Evolutionary conservation across 1,284 basidiomycete species (phyloP).

Genomic region (Earliella scabrosa): DNA sequence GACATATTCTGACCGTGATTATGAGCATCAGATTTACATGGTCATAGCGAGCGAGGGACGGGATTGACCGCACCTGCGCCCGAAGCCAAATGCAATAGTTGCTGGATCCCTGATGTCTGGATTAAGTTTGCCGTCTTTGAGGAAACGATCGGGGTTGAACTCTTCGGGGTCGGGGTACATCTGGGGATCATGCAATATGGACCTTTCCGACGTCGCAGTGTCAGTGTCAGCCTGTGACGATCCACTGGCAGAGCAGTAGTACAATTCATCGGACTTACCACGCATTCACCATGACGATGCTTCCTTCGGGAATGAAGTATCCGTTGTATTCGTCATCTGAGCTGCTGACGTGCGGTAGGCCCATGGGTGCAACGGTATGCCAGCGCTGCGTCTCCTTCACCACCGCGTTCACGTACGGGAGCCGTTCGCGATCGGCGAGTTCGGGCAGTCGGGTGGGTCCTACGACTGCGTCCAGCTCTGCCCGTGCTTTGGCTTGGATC

Average conservation of each 20-base stretch:
- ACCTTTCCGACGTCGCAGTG: no score
- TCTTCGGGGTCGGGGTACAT: conserved; percentile 14
- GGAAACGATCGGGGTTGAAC: conserved; percentile 21
- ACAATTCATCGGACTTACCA: conserved; percentile 14
- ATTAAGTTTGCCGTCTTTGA: conserved; percentile 14
- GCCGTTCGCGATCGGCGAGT: conserved; percentile 11
- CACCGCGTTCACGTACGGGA: conserved; percentile 27
- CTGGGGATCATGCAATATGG: conserved; percentile 12
- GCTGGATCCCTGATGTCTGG: conserved; percentile 6
- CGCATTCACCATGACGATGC: conserved; percentile 19
- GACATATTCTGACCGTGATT: conserved; percentile 11
- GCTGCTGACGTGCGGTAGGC: conserved; percentile 12
- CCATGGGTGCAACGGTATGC: conserved; percentile 18
- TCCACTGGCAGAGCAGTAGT: no score
- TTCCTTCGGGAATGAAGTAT: conserved; percentile 27
- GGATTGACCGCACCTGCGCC: conserved; percentile 6
- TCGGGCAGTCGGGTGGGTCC: conserved; percentile 21
- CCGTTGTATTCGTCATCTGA: conserved; percentile 23
- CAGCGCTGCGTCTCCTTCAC: conserved; percentile 27
- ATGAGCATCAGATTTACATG: no score
- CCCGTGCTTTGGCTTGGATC: conserved; percentile 29
- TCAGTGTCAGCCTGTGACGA: conserved; percentile 11
- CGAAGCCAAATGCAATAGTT: conserved; percentile 25
- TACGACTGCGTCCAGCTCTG: conserved; percentile 32
- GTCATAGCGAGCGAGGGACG: not conserved